Evolutionary conservation across 306 rosid genomes (phyloP).

Genomic region (Cyclanthera cordifolia): DNA sequence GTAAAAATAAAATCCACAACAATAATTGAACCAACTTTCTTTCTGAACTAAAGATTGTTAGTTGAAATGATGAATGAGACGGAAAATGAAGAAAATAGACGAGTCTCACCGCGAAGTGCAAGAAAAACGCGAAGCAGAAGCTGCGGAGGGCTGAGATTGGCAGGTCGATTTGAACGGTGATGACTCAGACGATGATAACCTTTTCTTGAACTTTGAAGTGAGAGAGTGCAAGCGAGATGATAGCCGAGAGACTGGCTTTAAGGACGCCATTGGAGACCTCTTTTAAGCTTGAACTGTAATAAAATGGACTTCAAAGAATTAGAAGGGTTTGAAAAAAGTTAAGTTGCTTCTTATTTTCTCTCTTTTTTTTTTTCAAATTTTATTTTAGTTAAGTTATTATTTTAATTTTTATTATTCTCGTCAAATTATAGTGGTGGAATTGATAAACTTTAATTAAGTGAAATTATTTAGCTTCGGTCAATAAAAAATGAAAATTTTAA

Average conservation of each 20-base stretch:
- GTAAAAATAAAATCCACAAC: neutral
- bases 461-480: too few relatives aligned
- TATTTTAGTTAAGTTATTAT: too few relatives aligned
- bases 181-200: constrained; percentile 17
- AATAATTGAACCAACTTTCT: neutral
- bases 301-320: neutral
- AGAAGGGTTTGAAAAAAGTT: constrained; percentile 7
- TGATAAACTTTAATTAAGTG: too few relatives aligned
- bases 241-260: constrained; percentile 39
- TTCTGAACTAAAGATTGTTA: neutral
- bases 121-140: constrained; percentile 35
- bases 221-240: constrained; percentile 37
- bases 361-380: too few relatives aligned
- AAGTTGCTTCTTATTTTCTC: too few relatives aligned
- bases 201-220: constrained; percentile 26
- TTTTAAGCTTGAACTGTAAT: neutral
- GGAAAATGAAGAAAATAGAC: neutral
- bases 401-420: too few relatives aligned
- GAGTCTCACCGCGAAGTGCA: constrained; percentile 42
- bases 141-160: constrained; percentile 18
- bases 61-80: neutral
- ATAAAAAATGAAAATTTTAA: too few relatives aligned
- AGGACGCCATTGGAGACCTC: constrained; percentile 38
- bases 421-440: too few relatives aligned
- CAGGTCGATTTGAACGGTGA: constrained; percentile 23